Conservation (phyloP, 768 basidiomycete genomes). For the Mrakia hoshinonis region DNA sequence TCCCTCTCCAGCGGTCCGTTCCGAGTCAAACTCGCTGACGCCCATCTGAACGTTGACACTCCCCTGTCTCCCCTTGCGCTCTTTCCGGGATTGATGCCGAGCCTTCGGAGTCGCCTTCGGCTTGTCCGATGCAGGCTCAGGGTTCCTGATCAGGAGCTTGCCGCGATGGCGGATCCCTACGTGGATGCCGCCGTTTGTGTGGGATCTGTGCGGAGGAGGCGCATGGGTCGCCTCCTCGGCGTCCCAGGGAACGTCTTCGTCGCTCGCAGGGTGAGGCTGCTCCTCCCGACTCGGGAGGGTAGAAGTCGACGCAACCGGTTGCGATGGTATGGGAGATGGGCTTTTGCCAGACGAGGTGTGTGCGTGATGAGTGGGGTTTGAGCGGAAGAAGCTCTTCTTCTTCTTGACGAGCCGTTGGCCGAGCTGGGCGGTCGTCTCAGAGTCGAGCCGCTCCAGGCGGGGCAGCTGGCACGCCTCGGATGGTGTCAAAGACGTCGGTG, state of each 20-base stretch:
- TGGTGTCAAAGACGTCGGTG: background rate
- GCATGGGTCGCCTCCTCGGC: background rate
- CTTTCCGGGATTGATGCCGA: background rate
- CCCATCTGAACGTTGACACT: background rate
- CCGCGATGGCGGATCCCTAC: background rate
- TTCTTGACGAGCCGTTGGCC: background rate
- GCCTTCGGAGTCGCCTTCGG: background rate
- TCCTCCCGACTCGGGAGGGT: too few species aligned
- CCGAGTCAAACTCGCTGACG: background rate
- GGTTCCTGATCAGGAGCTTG: background rate
- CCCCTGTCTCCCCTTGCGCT: background rate
- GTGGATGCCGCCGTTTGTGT: background rate
- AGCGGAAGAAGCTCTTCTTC: constrained; percentile 3
- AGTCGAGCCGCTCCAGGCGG: background rate
- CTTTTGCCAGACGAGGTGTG: background rate
- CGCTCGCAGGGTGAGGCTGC: background rate
- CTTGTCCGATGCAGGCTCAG: background rate
- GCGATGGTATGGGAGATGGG: background rate
- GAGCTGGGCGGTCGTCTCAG: background rate
- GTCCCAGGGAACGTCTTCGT: background rate
- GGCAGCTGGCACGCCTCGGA: background rate
- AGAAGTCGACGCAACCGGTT: background rate
- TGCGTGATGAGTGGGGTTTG: background rate
- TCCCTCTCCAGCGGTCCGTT: background rate
- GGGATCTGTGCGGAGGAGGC: background rate